These are phyloP conservation scores for Jaminaea rosea DNA, from an alignment of 1,284 basidiomycete species.

Conservation along the genomic window DNA sequence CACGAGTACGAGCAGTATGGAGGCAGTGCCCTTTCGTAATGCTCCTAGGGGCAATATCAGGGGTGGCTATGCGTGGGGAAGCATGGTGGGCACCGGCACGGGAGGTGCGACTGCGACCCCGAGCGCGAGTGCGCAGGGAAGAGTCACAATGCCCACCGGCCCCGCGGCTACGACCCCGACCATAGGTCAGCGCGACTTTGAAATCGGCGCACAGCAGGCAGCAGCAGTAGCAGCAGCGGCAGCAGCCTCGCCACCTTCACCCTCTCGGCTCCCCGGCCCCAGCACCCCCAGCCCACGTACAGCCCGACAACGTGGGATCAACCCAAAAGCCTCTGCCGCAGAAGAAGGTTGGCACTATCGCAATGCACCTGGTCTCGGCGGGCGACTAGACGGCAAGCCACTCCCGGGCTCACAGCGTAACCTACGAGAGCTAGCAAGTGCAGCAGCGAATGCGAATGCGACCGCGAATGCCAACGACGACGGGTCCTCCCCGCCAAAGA, in stretches of 20 bases:
- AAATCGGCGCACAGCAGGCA: too few relatives aligned
- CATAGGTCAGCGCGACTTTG: too few relatives aligned
- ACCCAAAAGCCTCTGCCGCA: slow-evolving; percentile 24
- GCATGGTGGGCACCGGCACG: neutral
- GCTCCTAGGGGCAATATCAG: slow-evolving; percentile 41
- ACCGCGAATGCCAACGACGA: slow-evolving; percentile 4
- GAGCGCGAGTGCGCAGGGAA: neutral
- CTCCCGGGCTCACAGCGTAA: slow-evolving; percentile 1
- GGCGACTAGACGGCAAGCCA: slow-evolving; percentile 3
- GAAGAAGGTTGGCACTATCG: slow-evolving; percentile 41
- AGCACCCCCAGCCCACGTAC: too few relatives aligned
- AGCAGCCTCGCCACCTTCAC: too few relatives aligned
- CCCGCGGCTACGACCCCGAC: too few relatives aligned
- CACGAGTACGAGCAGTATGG: slow-evolving; percentile 41
- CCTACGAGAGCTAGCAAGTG: slow-evolving; percentile 2
- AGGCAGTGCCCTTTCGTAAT: slow-evolving; percentile 41
- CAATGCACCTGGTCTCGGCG: slow-evolving; percentile 34
- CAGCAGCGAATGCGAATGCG: slow-evolving; percentile 5
- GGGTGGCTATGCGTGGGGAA: slow-evolving; percentile 17
- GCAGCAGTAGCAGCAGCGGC: too few relatives aligned
- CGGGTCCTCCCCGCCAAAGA: slow-evolving; percentile 13
- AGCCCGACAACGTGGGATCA: neutral
- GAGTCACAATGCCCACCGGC: neutral
- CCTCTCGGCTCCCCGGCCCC: too few relatives aligned
- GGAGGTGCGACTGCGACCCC: neutral